These are phyloP conservation scores for Wakefieldia striispora DNA, from an alignment of 768 basidiomycete genomes.

Conservation along the genomic window DNA sequence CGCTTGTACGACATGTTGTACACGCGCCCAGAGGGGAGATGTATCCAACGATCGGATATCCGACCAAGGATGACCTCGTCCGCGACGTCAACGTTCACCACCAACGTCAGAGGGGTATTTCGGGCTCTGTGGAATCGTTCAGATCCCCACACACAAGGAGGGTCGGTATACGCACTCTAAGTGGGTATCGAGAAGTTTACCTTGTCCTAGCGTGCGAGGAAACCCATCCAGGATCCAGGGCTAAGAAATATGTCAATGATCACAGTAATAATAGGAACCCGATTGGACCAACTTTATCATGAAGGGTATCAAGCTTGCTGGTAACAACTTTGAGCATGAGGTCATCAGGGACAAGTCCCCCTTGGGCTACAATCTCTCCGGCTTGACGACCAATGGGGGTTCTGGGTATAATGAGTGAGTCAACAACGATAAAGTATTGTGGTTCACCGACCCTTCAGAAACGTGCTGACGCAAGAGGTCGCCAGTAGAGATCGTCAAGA, in stretches of 20 bases:
- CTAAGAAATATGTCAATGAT: constrained; percentile 34
- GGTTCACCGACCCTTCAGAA: constrained; percentile 42
- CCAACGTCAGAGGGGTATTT: constrained; percentile 66
- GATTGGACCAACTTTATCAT: constrained; percentile 54
- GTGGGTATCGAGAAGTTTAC: constrained; percentile 71
- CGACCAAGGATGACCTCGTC: constrained; percentile 82
- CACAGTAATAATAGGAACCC: not conserved
- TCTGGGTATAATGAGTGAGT: constrained; percentile 31
- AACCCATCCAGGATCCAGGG: constrained; percentile 95
- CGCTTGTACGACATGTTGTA: constrained; percentile 90
- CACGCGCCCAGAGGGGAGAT: constrained; percentile 82
- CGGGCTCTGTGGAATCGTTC: constrained; percentile 44
- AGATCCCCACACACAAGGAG: not conserved
- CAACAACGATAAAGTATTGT: not conserved
- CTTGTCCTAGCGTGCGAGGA: constrained; percentile 86
- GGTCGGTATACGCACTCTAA: constrained; percentile 49
- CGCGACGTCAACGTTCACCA: constrained; percentile 86
- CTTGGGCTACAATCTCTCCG: constrained; percentile 75
- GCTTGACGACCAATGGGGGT: constrained; percentile 73
- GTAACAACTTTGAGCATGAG: constrained; percentile 76
- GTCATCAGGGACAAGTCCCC: constrained; percentile 75
- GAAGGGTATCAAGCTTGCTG: constrained; percentile 62
- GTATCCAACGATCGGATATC: constrained; percentile 89
- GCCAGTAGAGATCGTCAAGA: constrained; percentile 76
- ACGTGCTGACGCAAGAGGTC: constrained; percentile 87